phyloP scores from a whole-genome alignment of 1,284 basidiomycete genomes.

The Cryptococcus sp. region DNA sequence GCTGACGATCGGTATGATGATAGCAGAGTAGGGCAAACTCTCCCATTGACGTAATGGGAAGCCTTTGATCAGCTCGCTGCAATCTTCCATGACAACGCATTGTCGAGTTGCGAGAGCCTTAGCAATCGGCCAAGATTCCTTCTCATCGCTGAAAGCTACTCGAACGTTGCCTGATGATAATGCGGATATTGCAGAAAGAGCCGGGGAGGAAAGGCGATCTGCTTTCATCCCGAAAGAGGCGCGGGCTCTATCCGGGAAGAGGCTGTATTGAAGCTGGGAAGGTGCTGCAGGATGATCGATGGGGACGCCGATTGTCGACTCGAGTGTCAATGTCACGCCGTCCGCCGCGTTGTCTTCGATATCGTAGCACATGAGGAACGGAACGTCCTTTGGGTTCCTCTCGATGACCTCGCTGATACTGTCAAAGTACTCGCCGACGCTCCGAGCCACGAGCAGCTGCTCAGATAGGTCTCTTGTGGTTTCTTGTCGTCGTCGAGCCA shows the following conservation, averaged over 20 bases:
- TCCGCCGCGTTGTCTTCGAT: slow-evolving; percentile 13
- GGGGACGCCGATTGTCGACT: slow-evolving; percentile 36
- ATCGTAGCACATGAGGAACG: slow-evolving; percentile 43
- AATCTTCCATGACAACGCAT: slow-evolving; percentile 50
- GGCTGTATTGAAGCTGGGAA: slow-evolving; percentile 9
- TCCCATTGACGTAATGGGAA: slow-evolving; percentile 51
- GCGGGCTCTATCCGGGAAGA: slow-evolving; percentile 7
- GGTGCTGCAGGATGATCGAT: slow-evolving; percentile 1
- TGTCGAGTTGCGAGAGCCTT: slow-evolving; percentile 44
- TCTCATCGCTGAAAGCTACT: slow-evolving; percentile 17
- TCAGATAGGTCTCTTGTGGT: slow-evolving; percentile 41
- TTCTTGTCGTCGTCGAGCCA: slow-evolving; percentile 35
- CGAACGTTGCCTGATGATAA: slow-evolving; percentile 38
- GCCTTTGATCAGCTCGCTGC: slow-evolving; percentile 35
- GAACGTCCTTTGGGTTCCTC: slow-evolving; percentile 39
- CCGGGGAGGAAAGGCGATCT: slow-evolving; percentile 37
- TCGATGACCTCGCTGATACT: slow-evolving; percentile 30
- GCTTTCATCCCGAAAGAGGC: slow-evolving; percentile 23
- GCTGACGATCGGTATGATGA: slow-evolving; percentile 50
- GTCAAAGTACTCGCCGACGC: slow-evolving; percentile 31
- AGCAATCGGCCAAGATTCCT: slow-evolving; percentile 40
- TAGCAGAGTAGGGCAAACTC: slow-evolving; percentile 45
- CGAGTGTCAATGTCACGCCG: slow-evolving; percentile 21
- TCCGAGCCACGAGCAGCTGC: slow-evolving; percentile 27
- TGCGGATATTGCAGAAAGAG: slow-evolving; percentile 37